These are phyloP conservation scores for Funneliformis geosporum DNA, from an alignment of 192 early-diverging fungal genomes.

Conservation along the genomic window DNA sequence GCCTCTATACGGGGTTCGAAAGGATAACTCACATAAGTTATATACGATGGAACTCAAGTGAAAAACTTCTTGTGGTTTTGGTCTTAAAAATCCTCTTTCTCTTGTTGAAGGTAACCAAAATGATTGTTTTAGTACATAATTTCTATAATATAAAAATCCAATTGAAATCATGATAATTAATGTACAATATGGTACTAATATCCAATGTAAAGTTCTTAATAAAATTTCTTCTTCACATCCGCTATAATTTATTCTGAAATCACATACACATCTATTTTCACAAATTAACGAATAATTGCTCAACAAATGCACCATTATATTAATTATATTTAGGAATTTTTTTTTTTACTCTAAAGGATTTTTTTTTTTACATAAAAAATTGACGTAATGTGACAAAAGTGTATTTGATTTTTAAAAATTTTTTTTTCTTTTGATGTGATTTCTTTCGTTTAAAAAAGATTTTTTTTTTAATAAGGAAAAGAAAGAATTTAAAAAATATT, in stretches of 20 bases:
- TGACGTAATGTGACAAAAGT: too few species aligned
- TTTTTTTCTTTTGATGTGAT: too few species aligned
- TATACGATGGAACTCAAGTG: neutral
- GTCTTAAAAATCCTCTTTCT: constrained; percentile 16
- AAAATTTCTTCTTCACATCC: neutral
- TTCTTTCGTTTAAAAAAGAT: too few species aligned
- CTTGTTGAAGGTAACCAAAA: neutral
- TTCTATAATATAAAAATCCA: constrained; percentile 9
- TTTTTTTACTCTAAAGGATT: too few species aligned
- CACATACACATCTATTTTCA: neutral
- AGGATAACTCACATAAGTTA: constrained; percentile 9
- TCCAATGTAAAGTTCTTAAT: neutral
- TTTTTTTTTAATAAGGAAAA: too few species aligned
- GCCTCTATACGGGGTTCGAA: too few species aligned
- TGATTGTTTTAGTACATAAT: neutral
- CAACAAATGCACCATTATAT: too few species aligned
- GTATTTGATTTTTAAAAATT: too few species aligned
- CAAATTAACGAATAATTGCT: too few species aligned
- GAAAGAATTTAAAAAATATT: too few species aligned
- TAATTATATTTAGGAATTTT: too few species aligned
- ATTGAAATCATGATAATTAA: neutral
- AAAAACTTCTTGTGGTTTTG: neutral
- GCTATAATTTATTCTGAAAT: constrained; percentile 14
- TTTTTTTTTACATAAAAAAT: too few species aligned
- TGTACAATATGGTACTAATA: neutral